Conservation (phyloP, 495 filamentous ascomycete genomes). For the Clohesyomyces aquaticus region DNA sequence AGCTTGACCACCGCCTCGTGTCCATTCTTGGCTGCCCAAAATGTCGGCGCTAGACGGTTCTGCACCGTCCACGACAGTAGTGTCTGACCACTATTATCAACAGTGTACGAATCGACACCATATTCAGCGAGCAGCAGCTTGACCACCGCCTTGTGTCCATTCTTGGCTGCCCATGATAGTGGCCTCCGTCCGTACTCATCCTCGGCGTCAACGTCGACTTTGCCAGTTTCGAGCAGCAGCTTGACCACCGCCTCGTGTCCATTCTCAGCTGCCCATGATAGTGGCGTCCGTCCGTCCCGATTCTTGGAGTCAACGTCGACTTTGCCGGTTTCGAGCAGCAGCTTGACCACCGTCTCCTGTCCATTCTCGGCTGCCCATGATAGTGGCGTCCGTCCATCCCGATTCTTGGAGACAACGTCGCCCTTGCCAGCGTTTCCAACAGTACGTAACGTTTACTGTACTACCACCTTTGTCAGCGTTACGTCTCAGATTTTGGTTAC, state of each 20-base stretch:
- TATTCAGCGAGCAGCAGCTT: too few relatives aligned
- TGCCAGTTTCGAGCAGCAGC: too few relatives aligned
- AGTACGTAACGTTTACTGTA: too few relatives aligned
- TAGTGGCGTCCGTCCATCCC: conserved; percentile 7
- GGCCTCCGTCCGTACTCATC: neutral
- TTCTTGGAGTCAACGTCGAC: conserved; percentile 5
- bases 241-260: conserved; percentile 2
- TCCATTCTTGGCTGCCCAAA: neutral
- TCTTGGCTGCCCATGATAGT: conserved; percentile 1
- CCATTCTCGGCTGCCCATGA: neutral
- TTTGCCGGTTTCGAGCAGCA: conserved; percentile 8
- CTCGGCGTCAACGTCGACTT: neutral
- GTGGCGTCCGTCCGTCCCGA: conserved; percentile 5
- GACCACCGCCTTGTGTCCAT: neutral
- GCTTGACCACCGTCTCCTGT: too few relatives aligned
- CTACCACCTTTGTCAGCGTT: too few relatives aligned
- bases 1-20: too few relatives aligned
- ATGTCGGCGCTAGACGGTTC: too few relatives aligned
- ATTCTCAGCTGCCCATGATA: conserved; percentile 4
- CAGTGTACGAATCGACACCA: too few relatives aligned
- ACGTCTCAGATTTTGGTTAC: too few relatives aligned
- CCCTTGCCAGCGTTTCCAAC: conserved; percentile 5
- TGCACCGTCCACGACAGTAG: too few relatives aligned
- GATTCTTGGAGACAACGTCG: neutral
- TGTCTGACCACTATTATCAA: too few relatives aligned